Evolutionary conservation across 257 asterid species (phyloP).

Genomic region (Solanum lycopersicoides): DNA sequence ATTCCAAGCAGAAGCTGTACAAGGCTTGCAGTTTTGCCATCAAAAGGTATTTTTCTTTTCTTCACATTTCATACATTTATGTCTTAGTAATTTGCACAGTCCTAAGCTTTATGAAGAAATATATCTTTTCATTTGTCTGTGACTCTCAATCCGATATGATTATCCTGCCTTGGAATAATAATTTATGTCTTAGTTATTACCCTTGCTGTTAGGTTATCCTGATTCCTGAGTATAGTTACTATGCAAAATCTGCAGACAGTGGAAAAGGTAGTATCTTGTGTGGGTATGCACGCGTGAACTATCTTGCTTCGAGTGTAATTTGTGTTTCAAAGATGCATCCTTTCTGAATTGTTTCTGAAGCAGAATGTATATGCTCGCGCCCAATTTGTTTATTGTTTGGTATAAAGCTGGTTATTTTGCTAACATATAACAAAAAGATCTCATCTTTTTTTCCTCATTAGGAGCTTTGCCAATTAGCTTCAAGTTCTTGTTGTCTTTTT

Average conservation of each 20-base stretch:
- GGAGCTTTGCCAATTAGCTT: neutral
- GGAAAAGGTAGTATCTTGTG: neutral
- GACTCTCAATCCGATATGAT: neutral
- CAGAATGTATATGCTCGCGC: neutral
- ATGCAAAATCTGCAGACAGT: neutral
- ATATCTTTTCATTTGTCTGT: neutral
- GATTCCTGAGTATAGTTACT: neutral
- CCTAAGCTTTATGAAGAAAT: neutral
- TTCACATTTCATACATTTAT: neutral
- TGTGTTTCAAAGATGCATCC: neutral
- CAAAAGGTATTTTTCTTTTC: slow-evolving; percentile 43
- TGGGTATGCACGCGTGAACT: neutral
- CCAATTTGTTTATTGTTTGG: neutral
- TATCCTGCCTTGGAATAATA: neutral
- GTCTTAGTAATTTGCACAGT: neutral
- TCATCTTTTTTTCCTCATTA: neutral
- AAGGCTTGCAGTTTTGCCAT: slow-evolving; percentile 62
- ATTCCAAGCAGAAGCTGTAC: slow-evolving; percentile 73
- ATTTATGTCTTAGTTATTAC: neutral
- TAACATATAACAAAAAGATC: neutral
- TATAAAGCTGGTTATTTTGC: neutral
- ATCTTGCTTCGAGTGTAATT: neutral
- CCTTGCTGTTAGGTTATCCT: neutral
- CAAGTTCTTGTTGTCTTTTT: neutral
- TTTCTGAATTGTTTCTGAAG: neutral